Conservation (phyloP, 805 yeast genomes). For the Lipomyces anomalus region DNA sequence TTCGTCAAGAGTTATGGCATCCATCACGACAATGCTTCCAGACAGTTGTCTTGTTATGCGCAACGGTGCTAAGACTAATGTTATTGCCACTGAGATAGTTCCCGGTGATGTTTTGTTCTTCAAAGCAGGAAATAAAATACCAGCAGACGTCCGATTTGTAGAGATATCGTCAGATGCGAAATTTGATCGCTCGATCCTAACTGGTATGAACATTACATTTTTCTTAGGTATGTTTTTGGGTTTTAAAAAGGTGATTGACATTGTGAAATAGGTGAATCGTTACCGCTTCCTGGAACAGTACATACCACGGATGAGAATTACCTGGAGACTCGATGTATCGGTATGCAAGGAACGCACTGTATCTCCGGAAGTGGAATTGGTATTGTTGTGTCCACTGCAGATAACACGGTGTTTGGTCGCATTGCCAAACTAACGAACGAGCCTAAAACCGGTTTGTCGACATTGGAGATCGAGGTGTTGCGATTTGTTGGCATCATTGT, state of each 20-base stretch:
- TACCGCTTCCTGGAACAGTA: constrained; percentile 35
- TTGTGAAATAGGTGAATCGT: constrained; percentile 38
- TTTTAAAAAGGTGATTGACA: not conserved
- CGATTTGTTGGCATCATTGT: constrained; percentile 26
- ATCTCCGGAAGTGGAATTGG: constrained; percentile 36
- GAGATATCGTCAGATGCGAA: constrained; percentile 33
- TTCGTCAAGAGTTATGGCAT: constrained; percentile 44
- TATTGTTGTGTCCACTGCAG: constrained; percentile 42
- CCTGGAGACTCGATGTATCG: constrained; percentile 40
- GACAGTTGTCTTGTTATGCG: constrained; percentile 43
- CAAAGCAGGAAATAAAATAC: constrained; percentile 39
- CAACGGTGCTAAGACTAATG: constrained; percentile 38
- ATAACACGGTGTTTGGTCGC: constrained; percentile 42
- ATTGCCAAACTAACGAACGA: constrained; percentile 30
- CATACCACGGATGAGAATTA: constrained; percentile 33
- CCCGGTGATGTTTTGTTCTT: constrained; percentile 40
- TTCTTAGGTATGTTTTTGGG: too few relatives aligned
- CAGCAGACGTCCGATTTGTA: constrained; percentile 38
- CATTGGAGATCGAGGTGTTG: constrained; percentile 41
- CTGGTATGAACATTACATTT: too few relatives aligned
- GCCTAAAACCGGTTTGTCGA: constrained; percentile 39
- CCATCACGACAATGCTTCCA: constrained; percentile 42
- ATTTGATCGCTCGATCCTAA: constrained; percentile 39
- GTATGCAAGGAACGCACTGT: constrained; percentile 44
- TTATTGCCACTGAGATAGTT: constrained; percentile 37